phyloP scores from a whole-genome alignment of 768 basidiomycete genomes.

The Ramaria sp. region DNA sequence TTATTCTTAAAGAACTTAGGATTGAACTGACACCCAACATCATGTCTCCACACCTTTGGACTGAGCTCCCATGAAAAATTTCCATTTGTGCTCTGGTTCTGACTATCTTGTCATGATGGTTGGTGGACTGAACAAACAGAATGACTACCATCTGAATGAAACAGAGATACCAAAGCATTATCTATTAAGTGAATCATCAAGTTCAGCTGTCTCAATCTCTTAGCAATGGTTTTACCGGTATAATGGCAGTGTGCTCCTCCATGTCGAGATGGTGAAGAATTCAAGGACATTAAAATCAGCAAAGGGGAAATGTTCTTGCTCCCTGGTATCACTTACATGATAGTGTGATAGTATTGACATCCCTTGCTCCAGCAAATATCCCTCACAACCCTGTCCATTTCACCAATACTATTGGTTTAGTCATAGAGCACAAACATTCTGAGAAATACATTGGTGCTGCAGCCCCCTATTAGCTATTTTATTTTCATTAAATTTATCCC shows the following conservation, averaged over 20 bases:
- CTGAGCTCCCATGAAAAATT: conserved; percentile 95
- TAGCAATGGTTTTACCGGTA: conserved; percentile 98
- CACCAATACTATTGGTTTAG: conserved; percentile 82
- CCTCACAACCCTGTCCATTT: conserved; percentile 97
- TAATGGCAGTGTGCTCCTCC: conserved; percentile 86
- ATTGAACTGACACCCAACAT: no score
- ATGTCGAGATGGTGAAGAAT: conserved; percentile 67
- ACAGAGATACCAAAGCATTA: conserved; percentile 57
- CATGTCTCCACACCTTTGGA: no score
- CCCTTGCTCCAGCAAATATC: conserved; percentile 66
- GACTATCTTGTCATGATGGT: conserved; percentile 96
- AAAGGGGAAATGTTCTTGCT: conserved; percentile 97
- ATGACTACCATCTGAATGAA: conserved; percentile 92
- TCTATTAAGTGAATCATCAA: background rate
- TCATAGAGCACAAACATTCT: conserved; percentile 80
- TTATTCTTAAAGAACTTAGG: no score
- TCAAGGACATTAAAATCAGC: conserved; percentile 79
- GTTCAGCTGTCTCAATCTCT: background rate
- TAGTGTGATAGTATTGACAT: background rate
- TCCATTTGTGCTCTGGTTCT: conserved; percentile 66
- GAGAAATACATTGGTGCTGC: conserved; percentile 61
- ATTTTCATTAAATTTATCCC: no score
- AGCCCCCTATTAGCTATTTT: background rate
- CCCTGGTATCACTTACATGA: conserved; percentile 48
- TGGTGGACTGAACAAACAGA: conserved; percentile 89